These are phyloP conservation scores for Trichoderma sp. DNA, from an alignment of 2,329 filamentous ascomycete genomes.

Conservation along the genomic window DNA sequence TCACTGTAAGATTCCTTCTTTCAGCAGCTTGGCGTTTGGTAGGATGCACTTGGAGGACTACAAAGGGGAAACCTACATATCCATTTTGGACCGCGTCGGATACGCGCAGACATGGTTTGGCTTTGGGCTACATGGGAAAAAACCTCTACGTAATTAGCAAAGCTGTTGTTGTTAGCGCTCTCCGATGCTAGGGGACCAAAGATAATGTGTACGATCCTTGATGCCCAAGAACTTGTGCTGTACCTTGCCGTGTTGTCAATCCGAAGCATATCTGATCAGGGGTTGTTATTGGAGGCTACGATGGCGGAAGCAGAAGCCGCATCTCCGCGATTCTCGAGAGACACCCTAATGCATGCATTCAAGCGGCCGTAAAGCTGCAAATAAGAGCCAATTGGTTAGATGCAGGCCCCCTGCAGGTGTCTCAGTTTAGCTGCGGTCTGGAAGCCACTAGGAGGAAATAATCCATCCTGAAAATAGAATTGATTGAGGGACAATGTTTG, in stretches of 20 bases:
- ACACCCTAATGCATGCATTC: background rate
- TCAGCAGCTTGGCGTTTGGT: conserved; percentile 21
- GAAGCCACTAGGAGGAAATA: background rate
- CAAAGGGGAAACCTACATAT: background rate
- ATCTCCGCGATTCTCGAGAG: background rate
- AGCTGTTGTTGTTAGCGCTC: conserved; percentile 8
- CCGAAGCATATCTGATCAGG: background rate
- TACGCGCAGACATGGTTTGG: background rate
- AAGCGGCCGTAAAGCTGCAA: background rate
- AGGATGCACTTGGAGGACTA: conserved; percentile 11
- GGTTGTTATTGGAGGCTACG: background rate
- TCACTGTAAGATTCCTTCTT: conserved; percentile 7
- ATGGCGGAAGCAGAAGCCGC: conserved; percentile 3
- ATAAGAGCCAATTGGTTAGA: background rate
- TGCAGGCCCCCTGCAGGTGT: background rate
- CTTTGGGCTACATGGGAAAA: conserved; percentile 10
- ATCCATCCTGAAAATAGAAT: background rate
- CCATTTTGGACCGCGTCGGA: conserved; percentile 1
- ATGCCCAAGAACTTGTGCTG: background rate
- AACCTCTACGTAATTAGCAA: conserved; percentile 14
- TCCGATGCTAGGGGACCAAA: conserved; percentile 9
- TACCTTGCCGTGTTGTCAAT: background rate
- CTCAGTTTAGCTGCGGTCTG: background rate
- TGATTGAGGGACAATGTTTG: background rate
- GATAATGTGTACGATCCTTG: conserved; percentile 19